Evolutionary conservation across 306 rosid genomes (phyloP).

Genomic region (Malus domestica): ASM211411v1 NC_041803.1:44968501-44969000

Average conservation of each 20-base stretch:
- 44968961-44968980: conserved; percentile 25
- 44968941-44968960: conserved; percentile 58
- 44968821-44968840: conserved; percentile 3
- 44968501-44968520: neutral
- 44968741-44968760: neutral
- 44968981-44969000: neutral
- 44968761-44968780: neutral
- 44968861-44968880: conserved; percentile 43
- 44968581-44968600: neutral
- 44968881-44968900: conserved; percentile 50
- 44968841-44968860: conserved; percentile 49
- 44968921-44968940: conserved; percentile 43
- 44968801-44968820: neutral
- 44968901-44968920: conserved; percentile 47
- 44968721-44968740: conserved; percentile 1
- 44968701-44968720: neutral
- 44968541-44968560: neutral
- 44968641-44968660: neutral
- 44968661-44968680: neutral
- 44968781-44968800: neutral
- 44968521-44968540: neutral
- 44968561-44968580: neutral
- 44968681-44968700: neutral
- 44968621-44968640: neutral
- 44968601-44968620: neutral